These are phyloP conservation scores for Bryum argenteum DNA, from an alignment of 225 moss, liverwort and hornwort genomes.

Conservation along the genomic window DNA sequence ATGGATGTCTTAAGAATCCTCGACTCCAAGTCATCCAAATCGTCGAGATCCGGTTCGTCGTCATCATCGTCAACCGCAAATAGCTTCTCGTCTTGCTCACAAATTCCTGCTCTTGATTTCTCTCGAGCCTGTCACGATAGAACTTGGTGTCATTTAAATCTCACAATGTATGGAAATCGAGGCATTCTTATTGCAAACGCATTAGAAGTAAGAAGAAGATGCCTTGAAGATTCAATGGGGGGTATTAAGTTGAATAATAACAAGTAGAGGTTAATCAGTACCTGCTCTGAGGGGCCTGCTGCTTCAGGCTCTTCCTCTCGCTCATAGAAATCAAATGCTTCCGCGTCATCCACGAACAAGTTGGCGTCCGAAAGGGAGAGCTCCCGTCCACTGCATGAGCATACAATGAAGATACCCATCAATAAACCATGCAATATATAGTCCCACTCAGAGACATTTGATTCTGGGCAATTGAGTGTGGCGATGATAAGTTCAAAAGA, in stretches of 20 bases:
- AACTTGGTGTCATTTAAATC: not conserved
- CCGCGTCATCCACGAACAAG: slow-evolving; percentile 87
- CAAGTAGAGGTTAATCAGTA: not conserved
- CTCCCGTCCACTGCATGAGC: slow-evolving; percentile 66
- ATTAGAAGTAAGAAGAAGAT: not conserved
- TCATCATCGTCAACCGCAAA: slow-evolving; percentile 85
- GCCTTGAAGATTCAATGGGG: not conserved
- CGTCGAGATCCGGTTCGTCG: slow-evolving; percentile 81
- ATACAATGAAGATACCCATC: not conserved
- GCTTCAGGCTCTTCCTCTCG: slow-evolving; percentile 56
- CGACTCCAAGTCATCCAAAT: slow-evolving; percentile 84
- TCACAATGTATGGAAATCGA: not conserved
- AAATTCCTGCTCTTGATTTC: slow-evolving; percentile 31
- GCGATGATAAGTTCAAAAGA: not conserved
- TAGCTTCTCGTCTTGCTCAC: slow-evolving; percentile 63
- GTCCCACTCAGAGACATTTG: not conserved
- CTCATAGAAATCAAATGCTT: slow-evolving; percentile 71
- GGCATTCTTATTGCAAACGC: not conserved
- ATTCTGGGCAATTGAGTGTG: not conserved
- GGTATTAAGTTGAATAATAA: not conserved
- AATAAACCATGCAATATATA: not conserved
- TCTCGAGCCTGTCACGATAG: slow-evolving; percentile 48
- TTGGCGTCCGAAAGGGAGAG: slow-evolving; percentile 83
- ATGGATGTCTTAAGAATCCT: slow-evolving; percentile 64
- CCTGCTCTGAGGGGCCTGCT: slow-evolving; percentile 31